A percentile compares a stretch with the other conserved stretches of the same genome.
phyloP scores from a whole-genome alignment of 306 rosid genomes.

The Notholithocarpus densiflorus region DNA sequence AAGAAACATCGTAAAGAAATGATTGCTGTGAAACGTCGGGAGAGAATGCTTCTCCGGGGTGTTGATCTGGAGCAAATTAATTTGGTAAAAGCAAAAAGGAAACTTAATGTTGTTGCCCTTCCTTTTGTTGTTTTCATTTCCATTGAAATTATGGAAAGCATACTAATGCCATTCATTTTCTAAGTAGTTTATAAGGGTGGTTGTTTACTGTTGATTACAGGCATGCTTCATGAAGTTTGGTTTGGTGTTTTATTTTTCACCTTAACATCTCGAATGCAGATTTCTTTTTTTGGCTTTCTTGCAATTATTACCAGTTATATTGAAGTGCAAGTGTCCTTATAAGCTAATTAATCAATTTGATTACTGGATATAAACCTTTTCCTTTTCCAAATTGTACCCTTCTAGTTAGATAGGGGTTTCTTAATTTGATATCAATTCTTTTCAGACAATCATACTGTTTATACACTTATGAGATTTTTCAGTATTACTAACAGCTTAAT shows the following conservation, averaged over 20 bases:
- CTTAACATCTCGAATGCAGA: neutral
- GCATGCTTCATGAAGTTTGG: neutral
- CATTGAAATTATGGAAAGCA: neutral
- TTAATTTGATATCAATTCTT: neutral
- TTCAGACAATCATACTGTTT: neutral
- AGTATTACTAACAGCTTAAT: neutral
- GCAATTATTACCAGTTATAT: neutral
- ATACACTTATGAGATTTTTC: neutral
- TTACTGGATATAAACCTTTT: neutral
- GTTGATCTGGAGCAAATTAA: constrained; percentile 78
- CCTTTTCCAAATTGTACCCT: neutral
- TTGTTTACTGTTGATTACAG: neutral
- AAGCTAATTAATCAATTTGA: neutral
- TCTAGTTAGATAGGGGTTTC: neutral
- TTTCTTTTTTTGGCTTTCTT: too few relatives aligned
- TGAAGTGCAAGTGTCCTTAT: neutral
- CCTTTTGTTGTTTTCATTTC: neutral
- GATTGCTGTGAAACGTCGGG: constrained; percentile 67
- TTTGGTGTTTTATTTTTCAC: neutral
- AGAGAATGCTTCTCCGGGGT: constrained; percentile 70
- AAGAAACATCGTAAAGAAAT: constrained; percentile 75
- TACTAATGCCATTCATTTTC: neutral
- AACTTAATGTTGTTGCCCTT: neutral
- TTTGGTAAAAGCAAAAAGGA: constrained; percentile 37
- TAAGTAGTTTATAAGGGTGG: neutral